Evolutionary conservation across 208 protist genomes (phyloP).

Genomic region (Baffinella frigidus): DNA sequence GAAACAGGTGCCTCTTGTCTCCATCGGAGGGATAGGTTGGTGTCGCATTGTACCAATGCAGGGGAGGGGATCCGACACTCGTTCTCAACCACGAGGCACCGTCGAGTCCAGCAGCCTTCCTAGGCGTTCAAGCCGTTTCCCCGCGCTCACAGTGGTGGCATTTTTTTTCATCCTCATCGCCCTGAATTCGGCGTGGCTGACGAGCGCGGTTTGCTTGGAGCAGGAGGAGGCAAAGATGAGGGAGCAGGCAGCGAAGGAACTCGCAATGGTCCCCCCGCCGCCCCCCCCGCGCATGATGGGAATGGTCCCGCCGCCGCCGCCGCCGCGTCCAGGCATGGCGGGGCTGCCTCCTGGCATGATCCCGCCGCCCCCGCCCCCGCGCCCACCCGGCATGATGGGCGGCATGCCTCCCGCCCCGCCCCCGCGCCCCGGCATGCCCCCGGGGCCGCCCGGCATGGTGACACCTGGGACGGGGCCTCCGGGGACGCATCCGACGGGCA

Average conservation of each 20-base stretch:
- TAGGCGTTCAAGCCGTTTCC: too few relatives aligned
- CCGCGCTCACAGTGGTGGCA: too few relatives aligned
- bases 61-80: too few relatives aligned
- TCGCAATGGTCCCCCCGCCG: neutral
- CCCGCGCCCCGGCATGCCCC: neutral
- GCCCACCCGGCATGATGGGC: neutral
- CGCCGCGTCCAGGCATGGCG: neutral
- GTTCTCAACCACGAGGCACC: too few relatives aligned
- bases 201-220: too few relatives aligned
- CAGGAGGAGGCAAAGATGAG: neutral
- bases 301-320: constrained; percentile 15
- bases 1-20: neutral
- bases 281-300: neutral
- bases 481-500: neutral
- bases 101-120: too few relatives aligned
- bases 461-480: neutral
- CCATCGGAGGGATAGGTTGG: too few relatives aligned
- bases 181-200: too few relatives aligned
- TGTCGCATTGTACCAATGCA: too few relatives aligned
- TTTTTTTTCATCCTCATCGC: too few relatives aligned
- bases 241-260: neutral
- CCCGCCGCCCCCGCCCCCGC: neutral
- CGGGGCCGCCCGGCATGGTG: neutral
- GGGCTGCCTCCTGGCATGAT: neutral
- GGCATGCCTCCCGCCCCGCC: constrained; percentile 15